These are phyloP conservation scores for Neurospora cerealis DNA, from an alignment of 495 filamentous ascomycete genomes.

Conservation along the genomic window DNA sequence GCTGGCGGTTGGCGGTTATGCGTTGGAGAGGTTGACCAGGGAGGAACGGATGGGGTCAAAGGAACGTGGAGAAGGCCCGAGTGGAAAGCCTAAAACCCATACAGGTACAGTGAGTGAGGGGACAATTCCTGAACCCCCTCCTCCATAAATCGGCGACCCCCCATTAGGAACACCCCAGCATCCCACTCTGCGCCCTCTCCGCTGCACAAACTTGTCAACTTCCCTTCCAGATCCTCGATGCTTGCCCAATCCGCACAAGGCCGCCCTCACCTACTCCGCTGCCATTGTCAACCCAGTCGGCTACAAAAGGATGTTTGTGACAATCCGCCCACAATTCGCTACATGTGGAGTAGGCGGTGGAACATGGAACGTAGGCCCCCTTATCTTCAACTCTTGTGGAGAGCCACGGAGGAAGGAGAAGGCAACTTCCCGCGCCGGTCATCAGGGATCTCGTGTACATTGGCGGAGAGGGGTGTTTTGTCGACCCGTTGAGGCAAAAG, in stretches of 20 bases:
- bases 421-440: background rate
- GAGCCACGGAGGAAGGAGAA: background rate
- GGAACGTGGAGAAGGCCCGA: background rate
- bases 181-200: background rate
- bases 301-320: background rate
- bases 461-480: background rate
- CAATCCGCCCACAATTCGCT: background rate
- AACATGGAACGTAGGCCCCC: background rate
- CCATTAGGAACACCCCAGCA: background rate
- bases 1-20: background rate
- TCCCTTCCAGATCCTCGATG: background rate
- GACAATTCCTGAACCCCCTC: background rate
- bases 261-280: background rate
- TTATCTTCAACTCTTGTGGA: background rate
- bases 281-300: background rate
- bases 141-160: background rate
- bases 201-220: background rate
- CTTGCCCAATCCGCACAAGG: background rate
- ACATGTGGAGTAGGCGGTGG: background rate
- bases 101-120: background rate
- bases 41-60: background rate
- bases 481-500: background rate
- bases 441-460: background rate
- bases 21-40: background rate
- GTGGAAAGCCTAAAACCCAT: background rate